phyloP scores from a whole-genome alignment of 768 basidiomycete species.

The Pleurotus citrinopileatus region DNA sequence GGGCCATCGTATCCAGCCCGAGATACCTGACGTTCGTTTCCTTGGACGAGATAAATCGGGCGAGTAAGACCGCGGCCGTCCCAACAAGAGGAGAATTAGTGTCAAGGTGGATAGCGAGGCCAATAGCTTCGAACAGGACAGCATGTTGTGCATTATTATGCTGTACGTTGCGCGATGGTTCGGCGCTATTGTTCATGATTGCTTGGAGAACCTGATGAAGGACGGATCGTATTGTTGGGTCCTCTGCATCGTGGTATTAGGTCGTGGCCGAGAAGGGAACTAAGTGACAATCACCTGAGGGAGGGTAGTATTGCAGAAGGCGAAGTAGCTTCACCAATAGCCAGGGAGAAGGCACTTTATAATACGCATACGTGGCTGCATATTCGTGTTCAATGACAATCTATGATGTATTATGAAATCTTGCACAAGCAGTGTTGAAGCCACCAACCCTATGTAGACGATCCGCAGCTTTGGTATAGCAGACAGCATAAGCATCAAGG shows the following conservation, averaged over 20 bases:
- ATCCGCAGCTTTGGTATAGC: slow-evolving; percentile 93
- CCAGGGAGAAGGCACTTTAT: slow-evolving; percentile 98
- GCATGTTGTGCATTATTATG: slow-evolving; percentile 99
- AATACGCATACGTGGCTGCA: slow-evolving; percentile 88
- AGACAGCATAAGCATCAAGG: slow-evolving; percentile 85
- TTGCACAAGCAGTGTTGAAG: background rate
- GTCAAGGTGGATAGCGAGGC: slow-evolving; percentile 94
- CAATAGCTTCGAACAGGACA: slow-evolving; percentile 96
- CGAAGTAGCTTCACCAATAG: slow-evolving; percentile 94
- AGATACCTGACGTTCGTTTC: slow-evolving; percentile 99
- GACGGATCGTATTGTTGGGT: slow-evolving; percentile 72
- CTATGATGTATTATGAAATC: slow-evolving; percentile 33
- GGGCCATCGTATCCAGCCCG: slow-evolving; percentile 97
- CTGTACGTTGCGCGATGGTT: slow-evolving; percentile 91
- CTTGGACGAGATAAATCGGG: slow-evolving; percentile 95
- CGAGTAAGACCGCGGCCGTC: slow-evolving; percentile 86
- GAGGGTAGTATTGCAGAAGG: slow-evolving; percentile 92
- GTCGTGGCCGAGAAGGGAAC: too few relatives aligned
- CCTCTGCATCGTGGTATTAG: too few relatives aligned
- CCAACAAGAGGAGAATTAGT: slow-evolving; percentile 85
- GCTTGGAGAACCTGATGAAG: slow-evolving; percentile 84
- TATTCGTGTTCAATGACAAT: slow-evolving; percentile 91
- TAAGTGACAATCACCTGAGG: slow-evolving; percentile 76
- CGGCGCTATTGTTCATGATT: slow-evolving; percentile 88
- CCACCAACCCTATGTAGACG: slow-evolving; percentile 71